A percentile compares a stretch with the other conserved stretches of the same genome.
Conservation (phyloP, 495 filamentous ascomycete genomes). For the Penicillium waksmanii region DNA sequence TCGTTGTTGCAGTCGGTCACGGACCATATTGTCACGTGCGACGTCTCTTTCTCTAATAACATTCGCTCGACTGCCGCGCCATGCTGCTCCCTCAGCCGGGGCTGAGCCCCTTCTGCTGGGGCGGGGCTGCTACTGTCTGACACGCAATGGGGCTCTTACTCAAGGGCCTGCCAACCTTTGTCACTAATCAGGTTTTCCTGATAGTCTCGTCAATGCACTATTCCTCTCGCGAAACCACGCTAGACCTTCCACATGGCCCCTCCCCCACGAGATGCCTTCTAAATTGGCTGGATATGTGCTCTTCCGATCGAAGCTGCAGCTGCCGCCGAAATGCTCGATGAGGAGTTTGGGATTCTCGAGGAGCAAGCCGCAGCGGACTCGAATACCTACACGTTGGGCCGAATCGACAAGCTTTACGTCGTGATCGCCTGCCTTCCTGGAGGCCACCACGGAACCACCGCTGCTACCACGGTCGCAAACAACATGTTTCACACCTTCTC, state of each 20-base stretch:
- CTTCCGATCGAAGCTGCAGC: slow-evolving; percentile 44
- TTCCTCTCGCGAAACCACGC: neutral
- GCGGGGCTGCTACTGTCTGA: neutral
- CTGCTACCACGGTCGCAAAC: slow-evolving; percentile 41
- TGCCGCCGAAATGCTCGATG: slow-evolving; percentile 50
- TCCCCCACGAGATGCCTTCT: slow-evolving; percentile 12
- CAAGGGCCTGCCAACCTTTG: neutral
- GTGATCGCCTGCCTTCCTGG: slow-evolving; percentile 46
- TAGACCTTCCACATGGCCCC: slow-evolving; percentile 11
- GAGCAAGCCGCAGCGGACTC: slow-evolving; percentile 27
- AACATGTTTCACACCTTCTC: slow-evolving; percentile 38
- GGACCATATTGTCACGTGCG: neutral
- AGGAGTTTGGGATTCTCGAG: slow-evolving; percentile 36
- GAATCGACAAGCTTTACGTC: slow-evolving; percentile 47
- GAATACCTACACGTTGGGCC: slow-evolving; percentile 47
- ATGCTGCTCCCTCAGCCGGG: no score
- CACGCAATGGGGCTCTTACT: neutral
- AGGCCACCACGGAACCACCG: slow-evolving; percentile 42
- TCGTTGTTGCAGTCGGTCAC: neutral
- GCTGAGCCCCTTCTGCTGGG: no score
- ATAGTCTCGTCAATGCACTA: neutral
- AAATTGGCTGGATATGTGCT: slow-evolving; percentile 17
- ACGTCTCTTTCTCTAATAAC: no score
- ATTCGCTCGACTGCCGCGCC: no score
- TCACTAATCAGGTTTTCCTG: neutral